A percentile compares a stretch with the other conserved stretches of the same genome.
Conservation (phyloP, 768 basidiomycete species). For the Brasilioporus rufonigricans region DNA sequence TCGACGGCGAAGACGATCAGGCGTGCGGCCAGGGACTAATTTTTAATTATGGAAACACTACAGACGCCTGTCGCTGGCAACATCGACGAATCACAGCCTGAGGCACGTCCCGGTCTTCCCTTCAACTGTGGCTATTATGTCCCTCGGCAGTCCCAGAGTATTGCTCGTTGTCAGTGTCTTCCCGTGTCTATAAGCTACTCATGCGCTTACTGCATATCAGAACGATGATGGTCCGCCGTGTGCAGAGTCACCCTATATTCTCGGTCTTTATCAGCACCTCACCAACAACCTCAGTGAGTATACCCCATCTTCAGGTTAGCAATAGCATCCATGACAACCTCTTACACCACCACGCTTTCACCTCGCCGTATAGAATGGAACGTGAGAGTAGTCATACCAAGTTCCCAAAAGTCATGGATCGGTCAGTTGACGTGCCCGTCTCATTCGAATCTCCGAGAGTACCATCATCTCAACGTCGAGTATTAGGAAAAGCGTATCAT, state of each 20-base stretch:
- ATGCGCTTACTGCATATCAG: constrained; percentile 32
- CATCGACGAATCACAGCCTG: not conserved
- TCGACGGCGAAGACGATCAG: constrained; percentile 8
- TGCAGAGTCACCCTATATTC: constrained; percentile 70
- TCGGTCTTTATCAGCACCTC: constrained; percentile 65
- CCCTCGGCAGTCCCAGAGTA: constrained; percentile 27
- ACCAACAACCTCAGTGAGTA: constrained; percentile 54
- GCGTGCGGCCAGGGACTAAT: constrained; percentile 1
- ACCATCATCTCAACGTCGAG: not conserved
- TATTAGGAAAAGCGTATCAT: constrained; percentile 73
- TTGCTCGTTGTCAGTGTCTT: constrained; percentile 42
- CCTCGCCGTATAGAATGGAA: constrained; percentile 55
- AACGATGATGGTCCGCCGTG: constrained; percentile 87
- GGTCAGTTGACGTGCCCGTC: constrained; percentile 41
- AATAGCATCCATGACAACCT: constrained; percentile 4
- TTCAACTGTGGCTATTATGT: constrained; percentile 9
- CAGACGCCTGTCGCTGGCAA: constrained; percentile 6
- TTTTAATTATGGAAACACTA: constrained; percentile 24
- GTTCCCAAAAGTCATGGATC: constrained; percentile 86
- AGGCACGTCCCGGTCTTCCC: too few species aligned
- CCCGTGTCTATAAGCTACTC: not conserved
- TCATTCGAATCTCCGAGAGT: not conserved
- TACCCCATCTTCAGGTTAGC: not conserved
- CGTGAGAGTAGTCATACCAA: constrained; percentile 78
- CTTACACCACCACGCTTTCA: constrained; percentile 5